Conservation (phyloP, 345 rosid genomes). For the Salix brachista region DNA sequence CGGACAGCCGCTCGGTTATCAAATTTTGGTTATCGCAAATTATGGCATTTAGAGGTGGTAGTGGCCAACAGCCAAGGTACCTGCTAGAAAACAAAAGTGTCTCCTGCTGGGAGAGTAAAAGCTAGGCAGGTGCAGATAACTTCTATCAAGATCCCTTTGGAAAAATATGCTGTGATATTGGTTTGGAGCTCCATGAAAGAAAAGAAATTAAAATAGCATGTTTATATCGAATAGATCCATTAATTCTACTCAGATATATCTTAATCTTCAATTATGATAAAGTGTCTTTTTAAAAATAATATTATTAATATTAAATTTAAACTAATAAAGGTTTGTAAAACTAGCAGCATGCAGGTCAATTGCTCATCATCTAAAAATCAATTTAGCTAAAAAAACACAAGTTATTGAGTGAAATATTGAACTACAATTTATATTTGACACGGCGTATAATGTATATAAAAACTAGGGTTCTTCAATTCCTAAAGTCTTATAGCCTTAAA, state of each 20-base stretch:
- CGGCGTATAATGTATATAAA: too few relatives aligned
- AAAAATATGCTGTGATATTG: not conserved
- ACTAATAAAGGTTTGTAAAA: too few relatives aligned
- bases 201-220: not conserved
- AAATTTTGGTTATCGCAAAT: conserved; percentile 3
- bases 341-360: too few relatives aligned
- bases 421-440: too few relatives aligned
- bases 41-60: conserved; percentile 7
- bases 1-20: not conserved
- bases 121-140: not conserved
- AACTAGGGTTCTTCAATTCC: too few relatives aligned
- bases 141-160: not conserved
- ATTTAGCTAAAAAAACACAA: too few relatives aligned
- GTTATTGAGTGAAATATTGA: too few relatives aligned
- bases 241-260: not conserved
- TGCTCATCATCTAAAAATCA: too few relatives aligned
- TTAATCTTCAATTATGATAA: not conserved
- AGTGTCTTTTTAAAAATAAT: too few relatives aligned
- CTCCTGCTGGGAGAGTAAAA: not conserved
- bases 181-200: not conserved
- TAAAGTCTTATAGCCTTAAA: too few relatives aligned
- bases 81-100: not conserved
- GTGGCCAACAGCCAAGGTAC: conserved; percentile 18
- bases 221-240: not conserved
- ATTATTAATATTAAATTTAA: too few relatives aligned